phyloP scores from a whole-genome alignment of 1,139 yeast species.

The Hyphopichia fennica region DNA sequence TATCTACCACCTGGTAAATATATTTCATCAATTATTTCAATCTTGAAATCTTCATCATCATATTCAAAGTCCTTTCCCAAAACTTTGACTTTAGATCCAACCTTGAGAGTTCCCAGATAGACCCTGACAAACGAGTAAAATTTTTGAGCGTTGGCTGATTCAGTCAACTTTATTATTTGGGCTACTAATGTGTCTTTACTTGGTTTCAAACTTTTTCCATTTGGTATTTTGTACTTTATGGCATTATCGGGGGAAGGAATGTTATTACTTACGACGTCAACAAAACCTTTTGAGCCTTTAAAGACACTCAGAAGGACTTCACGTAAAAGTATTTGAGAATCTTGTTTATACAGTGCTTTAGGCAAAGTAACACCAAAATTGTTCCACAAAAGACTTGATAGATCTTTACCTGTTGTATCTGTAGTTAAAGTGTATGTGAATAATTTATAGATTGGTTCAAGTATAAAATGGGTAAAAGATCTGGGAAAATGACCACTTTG shows the following conservation, averaged over 20 bases:
- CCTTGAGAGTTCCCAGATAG: slow-evolving; percentile 55
- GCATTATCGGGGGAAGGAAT: slow-evolving; percentile 43
- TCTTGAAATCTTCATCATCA: slow-evolving; percentile 55
- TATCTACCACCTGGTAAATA: slow-evolving; percentile 75
- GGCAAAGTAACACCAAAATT: slow-evolving; percentile 47
- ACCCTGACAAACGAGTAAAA: slow-evolving; percentile 63
- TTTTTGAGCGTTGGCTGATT: slow-evolving; percentile 45
- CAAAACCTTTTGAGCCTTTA: slow-evolving; percentile 51
- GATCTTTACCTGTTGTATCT: slow-evolving; percentile 41
- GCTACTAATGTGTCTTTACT: slow-evolving; percentile 33
- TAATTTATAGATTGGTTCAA: slow-evolving; percentile 81
- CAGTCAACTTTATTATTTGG: slow-evolving; percentile 61
- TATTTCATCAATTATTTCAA: slow-evolving; percentile 46
- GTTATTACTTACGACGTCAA: slow-evolving; percentile 42
- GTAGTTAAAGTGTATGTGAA: slow-evolving; percentile 61
- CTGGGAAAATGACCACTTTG: slow-evolving; percentile 33
- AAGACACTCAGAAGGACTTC: slow-evolving; percentile 58
- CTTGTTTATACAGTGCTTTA: slow-evolving; percentile 42
- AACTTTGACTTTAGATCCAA: slow-evolving; percentile 51
- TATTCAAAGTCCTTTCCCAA: slow-evolving; percentile 56
- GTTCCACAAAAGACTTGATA: slow-evolving; percentile 40
- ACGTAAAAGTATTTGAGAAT: slow-evolving; percentile 58
- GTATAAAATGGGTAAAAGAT: slow-evolving; percentile 66
- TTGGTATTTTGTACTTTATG: neutral
- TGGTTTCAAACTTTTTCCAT: neutral